Evolutionary conservation across 1,284 basidiomycete genomes (phyloP), one percentile per base, ranked within the genome.

Genomic region (Takashimella tepidaria): DNA sequence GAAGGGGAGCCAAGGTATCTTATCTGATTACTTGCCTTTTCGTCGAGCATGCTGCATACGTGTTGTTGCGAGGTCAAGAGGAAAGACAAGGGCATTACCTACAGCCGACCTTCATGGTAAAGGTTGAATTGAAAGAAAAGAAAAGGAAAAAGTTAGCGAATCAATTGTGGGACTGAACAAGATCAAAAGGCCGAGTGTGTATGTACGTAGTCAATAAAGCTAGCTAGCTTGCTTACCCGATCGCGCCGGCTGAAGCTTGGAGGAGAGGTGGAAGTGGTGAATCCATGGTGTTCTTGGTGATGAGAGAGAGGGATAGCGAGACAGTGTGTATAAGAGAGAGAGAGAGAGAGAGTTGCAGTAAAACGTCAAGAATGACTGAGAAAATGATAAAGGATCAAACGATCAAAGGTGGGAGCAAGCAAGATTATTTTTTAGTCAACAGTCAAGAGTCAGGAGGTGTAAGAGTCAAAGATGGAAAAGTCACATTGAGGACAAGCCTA

Each of bases 31-130:
- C 10, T 8, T 37, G 16, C 67, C 51, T 53, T 64, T 60, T 37
- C 52, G 53, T 26, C 53, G 25, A 41, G 52, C 58, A 37, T 59
- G 59, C 58, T 79, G 78, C 24, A 68, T 55, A 4, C 64, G 58
- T 0, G 77, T 77, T 1, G 76, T 75, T 46, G 76, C 67, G 2
- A 78, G 70, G 53, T 80, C 79, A 16, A 79, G 67, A 10, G 79
- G 79, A 56, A 77, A 80, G 21, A 78, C 75, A 45, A 79, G 63
- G 1, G 70, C 72, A 61, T 78, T 79, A 45, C 70, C 72, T 8
- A 77, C 69, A 20, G 72, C 69, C 0, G 74, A 74, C 12, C 68
- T 68, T 43, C 13, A 26, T 19, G n/a, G 50, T 53, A 19, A 53
- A 45, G 31, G 10, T 16, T 8, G 31, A n/a, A n/a, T n/a, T n/a